Evolutionary conservation across 148 eudicot genomes (phyloP).

Genomic region (Amaranthus palmeri): DNA sequence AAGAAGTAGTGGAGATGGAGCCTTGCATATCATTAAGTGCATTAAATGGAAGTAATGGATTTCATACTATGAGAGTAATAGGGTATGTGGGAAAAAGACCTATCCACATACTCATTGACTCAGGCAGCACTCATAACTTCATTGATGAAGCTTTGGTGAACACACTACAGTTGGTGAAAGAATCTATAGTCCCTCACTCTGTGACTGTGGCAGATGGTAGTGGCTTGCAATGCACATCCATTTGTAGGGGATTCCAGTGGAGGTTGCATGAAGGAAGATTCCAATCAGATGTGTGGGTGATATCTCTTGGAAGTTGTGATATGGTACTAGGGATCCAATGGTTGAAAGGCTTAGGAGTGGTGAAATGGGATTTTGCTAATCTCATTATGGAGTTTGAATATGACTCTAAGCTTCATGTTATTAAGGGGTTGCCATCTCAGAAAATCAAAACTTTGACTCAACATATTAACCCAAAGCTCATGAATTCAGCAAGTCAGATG

Average conservation of each 20-base stretch:
- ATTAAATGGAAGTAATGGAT: neutral
- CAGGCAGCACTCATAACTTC: conserved; percentile 8
- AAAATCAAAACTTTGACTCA: too few relatives aligned
- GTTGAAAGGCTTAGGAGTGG: neutral
- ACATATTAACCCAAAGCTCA: too few relatives aligned
- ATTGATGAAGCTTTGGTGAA: neutral
- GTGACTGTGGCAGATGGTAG: neutral
- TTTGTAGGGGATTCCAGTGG: neutral
- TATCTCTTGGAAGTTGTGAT: neutral
- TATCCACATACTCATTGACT: neutral
- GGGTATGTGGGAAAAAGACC: neutral
- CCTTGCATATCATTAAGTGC: neutral
- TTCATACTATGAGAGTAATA: neutral
- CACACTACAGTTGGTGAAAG: neutral
- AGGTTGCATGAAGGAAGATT: neutral
- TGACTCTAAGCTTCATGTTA: neutral
- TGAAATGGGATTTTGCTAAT: neutral
- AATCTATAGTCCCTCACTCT: neutral
- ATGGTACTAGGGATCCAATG: neutral
- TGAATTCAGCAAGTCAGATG: too few relatives aligned
- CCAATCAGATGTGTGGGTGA: neutral
- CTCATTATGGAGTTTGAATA: neutral
- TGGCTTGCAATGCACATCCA: neutral
- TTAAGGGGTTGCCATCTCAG: neutral
- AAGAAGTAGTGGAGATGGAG: neutral